These are phyloP conservation scores for Boletus insuetus DNA, from an alignment of 768 basidiomycete species.

Conservation along the genomic window DNA sequence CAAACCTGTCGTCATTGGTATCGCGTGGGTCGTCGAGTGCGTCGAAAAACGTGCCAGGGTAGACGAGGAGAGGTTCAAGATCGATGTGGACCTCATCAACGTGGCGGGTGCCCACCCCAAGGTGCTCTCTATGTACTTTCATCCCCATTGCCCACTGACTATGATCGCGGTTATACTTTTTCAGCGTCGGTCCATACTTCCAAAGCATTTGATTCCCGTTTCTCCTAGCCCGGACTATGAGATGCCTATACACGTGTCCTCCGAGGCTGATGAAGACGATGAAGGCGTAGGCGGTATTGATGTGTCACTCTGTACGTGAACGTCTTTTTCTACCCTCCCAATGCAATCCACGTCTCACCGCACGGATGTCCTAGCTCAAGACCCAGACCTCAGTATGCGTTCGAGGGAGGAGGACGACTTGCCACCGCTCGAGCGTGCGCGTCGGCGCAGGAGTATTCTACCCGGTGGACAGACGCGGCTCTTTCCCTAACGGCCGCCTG, in stretches of 20 bases:
- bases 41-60: slow-evolving; percentile 62
- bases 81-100: slow-evolving; percentile 59
- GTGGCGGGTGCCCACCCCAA: slow-evolving; percentile 62
- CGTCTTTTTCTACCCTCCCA: not conserved
- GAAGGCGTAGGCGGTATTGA: slow-evolving; percentile 29
- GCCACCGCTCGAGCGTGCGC: slow-evolving; percentile 68
- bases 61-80: slow-evolving; percentile 62
- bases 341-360: slow-evolving; percentile 7
- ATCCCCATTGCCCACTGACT: not conserved
- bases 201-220: slow-evolving; percentile 48
- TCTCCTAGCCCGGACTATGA: slow-evolving; percentile 19
- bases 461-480: slow-evolving; percentile 31
- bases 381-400: slow-evolving; percentile 24
- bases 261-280: slow-evolving; percentile 27
- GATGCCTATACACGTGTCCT: slow-evolving; percentile 17
- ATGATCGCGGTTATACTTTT: not conserved
- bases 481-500: slow-evolving; percentile 2
- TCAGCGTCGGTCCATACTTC: slow-evolving; percentile 72
- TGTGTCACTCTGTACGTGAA: slow-evolving; percentile 23
- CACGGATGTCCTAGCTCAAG: slow-evolving; percentile 13
- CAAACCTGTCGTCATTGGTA: slow-evolving; percentile 74
- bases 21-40: slow-evolving; percentile 89
- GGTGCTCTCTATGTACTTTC: slow-evolving; percentile 36
- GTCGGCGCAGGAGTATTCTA: slow-evolving; percentile 44
- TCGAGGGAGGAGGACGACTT: slow-evolving; percentile 53